Evolutionary conservation across 192 early-diverging fungal genomes (phyloP).

Genomic region (Gonapodya sp.): DNA sequence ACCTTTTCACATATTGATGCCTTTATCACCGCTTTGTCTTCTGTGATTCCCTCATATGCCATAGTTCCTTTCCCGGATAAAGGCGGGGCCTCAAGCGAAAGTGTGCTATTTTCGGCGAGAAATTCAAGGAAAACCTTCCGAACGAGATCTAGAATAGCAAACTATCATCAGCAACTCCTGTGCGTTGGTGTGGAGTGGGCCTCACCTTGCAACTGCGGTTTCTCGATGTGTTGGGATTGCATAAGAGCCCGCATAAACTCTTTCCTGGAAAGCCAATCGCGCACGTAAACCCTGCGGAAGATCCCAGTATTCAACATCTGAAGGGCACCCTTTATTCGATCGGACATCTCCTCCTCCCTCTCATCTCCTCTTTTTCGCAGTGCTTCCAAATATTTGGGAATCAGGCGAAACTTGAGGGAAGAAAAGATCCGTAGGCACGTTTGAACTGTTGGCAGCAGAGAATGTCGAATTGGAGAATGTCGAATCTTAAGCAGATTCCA

Average conservation of each 20-base stretch:
- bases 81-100: not conserved
- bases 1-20: not conserved
- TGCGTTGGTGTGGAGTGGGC: not conserved
- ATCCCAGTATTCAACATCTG: not conserved
- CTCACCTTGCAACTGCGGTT: not conserved
- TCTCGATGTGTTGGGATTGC: not conserved
- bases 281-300: not conserved
- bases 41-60: no score
- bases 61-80: not conserved
- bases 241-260: not conserved
- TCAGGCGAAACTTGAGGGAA: not conserved
- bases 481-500: no score
- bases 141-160: not conserved
- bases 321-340: not conserved
- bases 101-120: not conserved
- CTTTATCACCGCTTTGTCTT: not conserved
- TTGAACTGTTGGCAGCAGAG: not conserved
- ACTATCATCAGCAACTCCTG: not conserved
- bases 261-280: not conserved
- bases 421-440: not conserved
- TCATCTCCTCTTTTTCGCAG: not conserved
- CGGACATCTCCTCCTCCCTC: not conserved
- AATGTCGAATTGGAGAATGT: no score
- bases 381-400: not conserved
- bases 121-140: not conserved